phyloP scores from a whole-genome alignment of 2,329 filamentous ascomycete species.

The Penicillium sp. region DNA sequence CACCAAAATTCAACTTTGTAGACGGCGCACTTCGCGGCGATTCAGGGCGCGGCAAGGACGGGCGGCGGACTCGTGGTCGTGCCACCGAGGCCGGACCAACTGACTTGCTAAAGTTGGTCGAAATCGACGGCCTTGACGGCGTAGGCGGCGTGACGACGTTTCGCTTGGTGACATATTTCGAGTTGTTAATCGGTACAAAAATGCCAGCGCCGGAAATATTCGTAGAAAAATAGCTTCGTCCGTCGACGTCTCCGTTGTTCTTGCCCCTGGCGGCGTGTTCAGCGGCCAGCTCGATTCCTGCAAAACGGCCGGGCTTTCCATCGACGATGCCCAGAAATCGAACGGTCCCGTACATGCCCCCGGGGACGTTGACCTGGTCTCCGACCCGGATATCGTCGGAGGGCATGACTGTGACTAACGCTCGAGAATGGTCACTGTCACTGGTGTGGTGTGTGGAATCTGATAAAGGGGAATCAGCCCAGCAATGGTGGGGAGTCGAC shows the following conservation, averaged over 20 bases:
- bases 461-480: background rate
- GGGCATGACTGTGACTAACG: constrained; percentile 25
- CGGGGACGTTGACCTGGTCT: constrained; percentile 85
- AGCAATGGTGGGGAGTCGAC: background rate
- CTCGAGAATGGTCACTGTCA: too few relatives aligned
- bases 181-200: constrained; percentile 83
- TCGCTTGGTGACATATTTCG: constrained; percentile 60
- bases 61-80: constrained; percentile 62
- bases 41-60: constrained; percentile 81
- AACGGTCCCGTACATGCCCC: constrained; percentile 84
- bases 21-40: constrained; percentile 66
- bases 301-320: constrained; percentile 87
- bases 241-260: constrained; percentile 94
- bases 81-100: constrained; percentile 68
- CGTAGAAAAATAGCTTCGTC: constrained; percentile 76
- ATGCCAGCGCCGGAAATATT: constrained; percentile 78
- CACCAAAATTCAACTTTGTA: constrained; percentile 51
- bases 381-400: constrained; percentile 63
- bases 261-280: constrained; percentile 83
- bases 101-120: constrained; percentile 84
- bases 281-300: constrained; percentile 79
- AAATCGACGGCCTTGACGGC: constrained; percentile 60
- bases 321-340: constrained; percentile 83
- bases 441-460: too few relatives aligned
- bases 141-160: constrained; percentile 64